Evolutionary conservation across 163 green algal species (phyloP), one percentile per base, ranked within the genome.

Genomic region (Scenedesmus sp.): DNA sequence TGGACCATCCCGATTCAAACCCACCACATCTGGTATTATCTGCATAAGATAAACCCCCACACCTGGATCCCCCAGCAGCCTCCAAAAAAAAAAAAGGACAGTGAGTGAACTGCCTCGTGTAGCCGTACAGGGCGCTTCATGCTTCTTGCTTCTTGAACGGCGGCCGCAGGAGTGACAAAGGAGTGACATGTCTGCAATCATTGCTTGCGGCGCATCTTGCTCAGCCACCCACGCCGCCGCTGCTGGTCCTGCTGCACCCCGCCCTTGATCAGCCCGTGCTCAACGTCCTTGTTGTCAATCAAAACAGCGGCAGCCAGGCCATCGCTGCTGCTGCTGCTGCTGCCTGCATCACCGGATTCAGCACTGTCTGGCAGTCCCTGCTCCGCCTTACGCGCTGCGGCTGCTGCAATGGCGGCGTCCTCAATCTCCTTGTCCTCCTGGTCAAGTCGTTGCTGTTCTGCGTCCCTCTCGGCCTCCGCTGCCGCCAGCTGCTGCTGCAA

Each of bases 381-480:
- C 24, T 83, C 78, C 0, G 24, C 79, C 9, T 30, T 84, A 30
- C 18, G 78, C 10, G 81, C 81, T 13, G 46, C 81, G 30, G 81
- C 79, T 30, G 81, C 43, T 0, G 44, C 44, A 10, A 13, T n/a
- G 26, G 81, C 53, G 16, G 83, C 53, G 18, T 68, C 83, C 51
- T 26, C 85, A 33, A 86, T 35, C 86, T 40, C 26, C 16, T 12
- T 20, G 51, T 92, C 88, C 59, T 92, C 88, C 10, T 76, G 43
- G 18, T 80, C 65, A 6, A 92, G n/a, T 35, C 88, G 46, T 81
- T 83, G 24, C 43, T 51, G 13, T 33, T 92, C 88, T 30, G 81
- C 46, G 18, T 89, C 81, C 35, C 68, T 30, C 24, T n/a, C 88
- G 30, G 46, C 22, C 22, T 86, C 87, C 59, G 87, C 78, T 49